Conservation (phyloP, 345 rosid species). For the Cardamine chenopodiifolia region DNA sequence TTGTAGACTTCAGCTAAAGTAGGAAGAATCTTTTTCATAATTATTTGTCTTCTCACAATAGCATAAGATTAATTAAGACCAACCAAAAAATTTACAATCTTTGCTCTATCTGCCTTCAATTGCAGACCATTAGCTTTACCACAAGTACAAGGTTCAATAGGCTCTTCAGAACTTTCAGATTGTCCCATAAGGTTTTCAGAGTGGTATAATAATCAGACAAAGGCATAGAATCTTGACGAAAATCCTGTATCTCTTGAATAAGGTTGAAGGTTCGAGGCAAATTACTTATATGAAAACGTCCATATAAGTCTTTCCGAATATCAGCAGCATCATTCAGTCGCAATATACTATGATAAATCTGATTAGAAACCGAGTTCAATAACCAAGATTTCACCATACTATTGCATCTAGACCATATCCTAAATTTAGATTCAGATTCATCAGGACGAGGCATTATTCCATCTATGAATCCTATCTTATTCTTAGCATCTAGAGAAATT, state of each 20-base stretch:
- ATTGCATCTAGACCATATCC: not conserved
- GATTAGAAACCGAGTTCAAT: not conserved
- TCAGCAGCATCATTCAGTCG: too few relatives aligned
- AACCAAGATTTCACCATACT: not conserved
- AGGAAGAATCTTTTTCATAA: too few relatives aligned
- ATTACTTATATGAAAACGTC: too few relatives aligned
- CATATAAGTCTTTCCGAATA: too few relatives aligned
- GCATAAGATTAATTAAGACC: not conserved
- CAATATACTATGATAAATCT: too few relatives aligned
- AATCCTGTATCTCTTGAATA: too few relatives aligned
- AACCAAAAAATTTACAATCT: not conserved
- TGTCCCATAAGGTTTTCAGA: not conserved
- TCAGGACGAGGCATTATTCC: rapidly evolving
- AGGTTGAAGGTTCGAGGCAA: too few relatives aligned
- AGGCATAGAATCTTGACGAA: too few relatives aligned
- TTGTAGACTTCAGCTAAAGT: too few relatives aligned
- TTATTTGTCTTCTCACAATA: too few relatives aligned
- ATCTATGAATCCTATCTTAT: not conserved
- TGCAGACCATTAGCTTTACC: not conserved
- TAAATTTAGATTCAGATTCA: not conserved
- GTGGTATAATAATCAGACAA: not conserved
- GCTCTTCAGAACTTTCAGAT: not conserved
- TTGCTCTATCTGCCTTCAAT: not conserved
- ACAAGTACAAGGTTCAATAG: not conserved
- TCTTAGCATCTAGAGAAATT: not conserved